Base-by-base conservation (phyloP, 2,329 filamentous ascomycete species). In the Amauroascus niger region DNA sequence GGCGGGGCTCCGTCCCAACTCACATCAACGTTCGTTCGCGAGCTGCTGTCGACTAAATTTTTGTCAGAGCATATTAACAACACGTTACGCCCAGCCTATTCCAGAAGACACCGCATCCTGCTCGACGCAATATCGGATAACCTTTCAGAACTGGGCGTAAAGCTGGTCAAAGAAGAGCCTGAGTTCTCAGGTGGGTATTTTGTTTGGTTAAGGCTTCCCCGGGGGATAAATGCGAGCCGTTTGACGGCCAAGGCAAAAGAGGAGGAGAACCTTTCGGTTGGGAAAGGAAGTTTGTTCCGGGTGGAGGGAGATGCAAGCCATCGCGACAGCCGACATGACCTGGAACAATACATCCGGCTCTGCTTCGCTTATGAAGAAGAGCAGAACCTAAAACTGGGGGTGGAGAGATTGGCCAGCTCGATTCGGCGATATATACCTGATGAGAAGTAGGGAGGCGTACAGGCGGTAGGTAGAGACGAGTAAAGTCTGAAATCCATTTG, bases 141-240 rank as follows among this genome's bases (percentile, higher is more conserved):
- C 46, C 72, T 94, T 1, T 64, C 76, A 0, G 84, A 85, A 0
- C 71, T 86, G 0, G 85, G 83, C 1, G 78, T 86, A 37, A 56
- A 52, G 4, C 7, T 56, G 58, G 32, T 49, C 59, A 50, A 28
- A 26, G 66, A 45, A 9, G 22, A 71, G 53, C 68, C 72, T 32
- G 65, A 72, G 2, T 67, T 83, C 2, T 84, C 83, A 28, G 89
- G 89, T 0, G 89, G 89, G 0, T 95, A 91, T 66, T 95, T 95
- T 66, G 73, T 95, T 46, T 95, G 88, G 88, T 68, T 94, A 24
- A 76, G 74, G 1, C 67, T 95, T 3, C 82, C 83, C 0, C 58
- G 66, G 58, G 53, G 64, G 43, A 70, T 84, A 52, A 73, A 76
- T 7, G 81, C 77, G 33, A 70, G 70, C 30, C 74, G 76, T 6